Evolutionary conservation across 306 rosid genomes (phyloP).

Genomic region (Prunus campanulata): DNA sequence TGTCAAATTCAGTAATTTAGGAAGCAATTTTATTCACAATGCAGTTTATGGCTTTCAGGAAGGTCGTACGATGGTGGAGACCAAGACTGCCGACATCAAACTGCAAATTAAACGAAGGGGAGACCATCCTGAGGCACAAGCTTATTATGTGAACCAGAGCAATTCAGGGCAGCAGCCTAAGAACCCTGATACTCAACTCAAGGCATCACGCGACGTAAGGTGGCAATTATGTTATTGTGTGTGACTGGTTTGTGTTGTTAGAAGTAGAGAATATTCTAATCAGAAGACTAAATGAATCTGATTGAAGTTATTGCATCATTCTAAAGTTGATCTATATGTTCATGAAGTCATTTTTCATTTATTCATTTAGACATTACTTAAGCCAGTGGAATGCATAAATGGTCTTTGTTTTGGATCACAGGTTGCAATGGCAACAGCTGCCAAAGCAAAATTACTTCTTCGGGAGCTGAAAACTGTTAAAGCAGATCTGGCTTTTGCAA

Average conservation of each 20-base stretch:
- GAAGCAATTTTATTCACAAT: neutral
- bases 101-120: slow-evolving; percentile 66
- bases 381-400: slow-evolving; percentile 28
- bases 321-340: neutral
- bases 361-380: neutral
- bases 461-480: slow-evolving; percentile 93
- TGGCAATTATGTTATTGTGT: slow-evolving; percentile 73
- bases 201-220: slow-evolving; percentile 99
- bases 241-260: slow-evolving; percentile 30
- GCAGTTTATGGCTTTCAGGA: slow-evolving; percentile 43
- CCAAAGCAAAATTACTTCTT: slow-evolving; percentile 89
- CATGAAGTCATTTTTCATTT: neutral
- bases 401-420: slow-evolving; percentile 30
- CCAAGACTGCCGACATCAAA: slow-evolving; percentile 76
- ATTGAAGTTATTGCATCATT: neutral
- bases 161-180: slow-evolving; percentile 39
- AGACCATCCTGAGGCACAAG: slow-evolving; percentile 36
- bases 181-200: slow-evolving; percentile 74
- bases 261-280: slow-evolving; percentile 8
- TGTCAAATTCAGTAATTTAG: neutral
- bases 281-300: neutral
- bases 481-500: slow-evolving; percentile 89
- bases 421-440: slow-evolving; percentile 99
- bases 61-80: slow-evolving; percentile 75
- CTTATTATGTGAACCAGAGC: slow-evolving; percentile 22